A percentile compares a stretch with the other conserved stretches of the same genome.
Evolutionary conservation across 1,139 yeast genomes (phyloP).

Genomic region (Yamadazyma dendronema): DNA sequence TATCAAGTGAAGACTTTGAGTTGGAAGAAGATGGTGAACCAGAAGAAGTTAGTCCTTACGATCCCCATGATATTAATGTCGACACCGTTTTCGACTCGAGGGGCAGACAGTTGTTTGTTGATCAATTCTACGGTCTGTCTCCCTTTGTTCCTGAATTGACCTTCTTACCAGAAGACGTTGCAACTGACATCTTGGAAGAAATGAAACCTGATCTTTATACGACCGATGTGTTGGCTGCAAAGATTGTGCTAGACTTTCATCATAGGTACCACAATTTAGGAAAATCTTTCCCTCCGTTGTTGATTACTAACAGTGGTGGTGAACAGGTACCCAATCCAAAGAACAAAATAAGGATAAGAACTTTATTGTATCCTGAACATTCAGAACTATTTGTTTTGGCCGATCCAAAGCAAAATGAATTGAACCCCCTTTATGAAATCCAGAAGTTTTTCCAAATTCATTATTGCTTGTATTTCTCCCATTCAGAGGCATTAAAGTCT

Average conservation of each 20-base stretch:
- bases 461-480: constrained; percentile 41
- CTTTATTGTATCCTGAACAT: constrained; percentile 42
- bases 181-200: constrained; percentile 17
- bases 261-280: constrained; percentile 37
- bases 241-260: constrained; percentile 27
- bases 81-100: constrained; percentile 34
- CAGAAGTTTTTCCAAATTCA: constrained; percentile 51
- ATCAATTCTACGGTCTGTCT: constrained; percentile 20
- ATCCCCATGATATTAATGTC: constrained; percentile 36
- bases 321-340: constrained; percentile 21
- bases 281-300: constrained; percentile 36
- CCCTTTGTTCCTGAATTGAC: constrained; percentile 25
- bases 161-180: constrained; percentile 17
- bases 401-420: constrained; percentile 51
- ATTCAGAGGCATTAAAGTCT: constrained; percentile 33
- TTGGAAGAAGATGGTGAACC: constrained; percentile 19
- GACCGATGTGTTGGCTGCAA: constrained; percentile 29
- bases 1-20: constrained; percentile 5
- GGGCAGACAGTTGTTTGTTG: constrained; percentile 34
- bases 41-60: constrained; percentile 31
- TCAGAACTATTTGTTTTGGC: constrained; percentile 41
- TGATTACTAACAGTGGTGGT: constrained; percentile 16
- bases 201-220: constrained; percentile 18
- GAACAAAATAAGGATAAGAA: constrained; percentile 36
- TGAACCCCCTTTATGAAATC: constrained; percentile 73